A percentile compares a stretch with the other conserved stretches of the same genome.
These are phyloP conservation scores for Capsicum baccatum DNA, from an alignment of 257 asterid species.

Conservation along the genomic window DNA sequence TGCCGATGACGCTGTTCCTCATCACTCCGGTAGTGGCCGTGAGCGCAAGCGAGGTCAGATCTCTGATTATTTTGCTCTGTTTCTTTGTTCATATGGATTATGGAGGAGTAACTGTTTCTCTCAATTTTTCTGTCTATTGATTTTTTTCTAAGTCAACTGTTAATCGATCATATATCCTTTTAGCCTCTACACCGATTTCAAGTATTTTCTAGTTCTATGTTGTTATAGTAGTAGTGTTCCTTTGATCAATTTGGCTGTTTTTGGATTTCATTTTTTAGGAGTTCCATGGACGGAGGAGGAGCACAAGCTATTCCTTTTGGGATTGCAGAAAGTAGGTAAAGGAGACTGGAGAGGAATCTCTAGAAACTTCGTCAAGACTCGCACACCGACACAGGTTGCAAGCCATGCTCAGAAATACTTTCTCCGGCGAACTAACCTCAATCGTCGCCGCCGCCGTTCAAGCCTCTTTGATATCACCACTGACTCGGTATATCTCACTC, in stretches of 20 bases:
- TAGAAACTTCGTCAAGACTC: slow-evolving; percentile 78
- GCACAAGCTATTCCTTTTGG: slow-evolving; percentile 79
- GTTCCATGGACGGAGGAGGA: slow-evolving; percentile 95
- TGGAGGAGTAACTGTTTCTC: not conserved
- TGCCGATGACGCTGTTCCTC: slow-evolving; percentile 72
- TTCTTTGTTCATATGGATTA: too few relatives aligned
- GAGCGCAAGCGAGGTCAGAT: slow-evolving; percentile 94
- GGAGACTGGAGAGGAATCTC: slow-evolving; percentile 97
- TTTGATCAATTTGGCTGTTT: not conserved
- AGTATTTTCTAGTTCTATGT: too few relatives aligned
- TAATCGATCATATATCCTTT: slow-evolving; percentile 23
- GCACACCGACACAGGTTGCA: slow-evolving; percentile 95
- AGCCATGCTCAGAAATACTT: slow-evolving; percentile 95
- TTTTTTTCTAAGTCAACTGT: slow-evolving; percentile 10
- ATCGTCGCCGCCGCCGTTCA: slow-evolving; percentile 86
- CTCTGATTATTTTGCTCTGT: slow-evolving; percentile 34
- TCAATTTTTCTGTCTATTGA: not conserved
- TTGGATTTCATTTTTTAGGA: slow-evolving; percentile 46
- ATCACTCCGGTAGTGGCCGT: slow-evolving; percentile 55
- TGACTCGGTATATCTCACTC: slow-evolving; percentile 58
- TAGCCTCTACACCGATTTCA: too few relatives aligned
- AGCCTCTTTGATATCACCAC: slow-evolving; percentile 93
- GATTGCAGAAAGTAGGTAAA: slow-evolving; percentile 78
- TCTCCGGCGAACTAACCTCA: slow-evolving; percentile 71
- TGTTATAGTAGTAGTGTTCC: not conserved